Evolutionary conservation across 2,329 filamentous ascomycete species (phyloP).

Genomic region (Diaporthe sp.): DNA sequence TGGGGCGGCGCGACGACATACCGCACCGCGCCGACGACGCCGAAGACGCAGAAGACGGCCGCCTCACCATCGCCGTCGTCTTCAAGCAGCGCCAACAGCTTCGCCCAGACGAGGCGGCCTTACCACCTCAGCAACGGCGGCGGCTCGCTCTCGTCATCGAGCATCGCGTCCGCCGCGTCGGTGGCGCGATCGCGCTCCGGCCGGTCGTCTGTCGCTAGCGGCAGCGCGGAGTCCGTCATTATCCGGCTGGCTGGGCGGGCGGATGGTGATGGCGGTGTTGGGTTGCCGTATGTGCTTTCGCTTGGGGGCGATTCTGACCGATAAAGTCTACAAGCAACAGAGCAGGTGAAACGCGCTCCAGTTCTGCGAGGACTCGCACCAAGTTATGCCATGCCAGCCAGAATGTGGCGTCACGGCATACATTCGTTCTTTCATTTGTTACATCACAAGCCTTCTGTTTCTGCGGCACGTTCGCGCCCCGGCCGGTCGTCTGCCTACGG

Average conservation of each 20-base stretch:
- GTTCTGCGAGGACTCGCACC: too few relatives aligned
- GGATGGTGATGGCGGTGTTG: constrained; percentile 48
- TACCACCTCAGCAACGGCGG: constrained; percentile 52
- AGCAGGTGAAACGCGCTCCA: not conserved
- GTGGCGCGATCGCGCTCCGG: constrained; percentile 12
- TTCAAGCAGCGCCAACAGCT: constrained; percentile 54
- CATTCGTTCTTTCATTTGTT: not conserved
- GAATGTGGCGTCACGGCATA: not conserved
- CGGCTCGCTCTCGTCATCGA: constrained; percentile 51
- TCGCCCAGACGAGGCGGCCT: constrained; percentile 57
- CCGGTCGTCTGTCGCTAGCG: constrained; percentile 51
- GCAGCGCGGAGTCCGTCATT: constrained; percentile 49
- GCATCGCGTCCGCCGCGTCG: constrained; percentile 45
- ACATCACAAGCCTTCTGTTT: too few relatives aligned
- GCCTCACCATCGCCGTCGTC: constrained; percentile 49
- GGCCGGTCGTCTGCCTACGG: too few relatives aligned
- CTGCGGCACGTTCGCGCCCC: too few relatives aligned
- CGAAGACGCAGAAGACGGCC: constrained; percentile 57
- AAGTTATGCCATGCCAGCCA: not conserved
- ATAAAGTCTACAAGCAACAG: too few relatives aligned
- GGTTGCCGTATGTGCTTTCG: constrained; percentile 55
- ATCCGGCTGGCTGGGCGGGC: constrained; percentile 60
- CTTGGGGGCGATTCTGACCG: constrained; percentile 39
- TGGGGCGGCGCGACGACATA: constrained; percentile 51
- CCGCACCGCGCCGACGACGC: constrained; percentile 67